These are phyloP conservation scores for Fagus sylvatica DNA, from an alignment of 306 rosid genomes.

Conservation along the genomic window DNA sequence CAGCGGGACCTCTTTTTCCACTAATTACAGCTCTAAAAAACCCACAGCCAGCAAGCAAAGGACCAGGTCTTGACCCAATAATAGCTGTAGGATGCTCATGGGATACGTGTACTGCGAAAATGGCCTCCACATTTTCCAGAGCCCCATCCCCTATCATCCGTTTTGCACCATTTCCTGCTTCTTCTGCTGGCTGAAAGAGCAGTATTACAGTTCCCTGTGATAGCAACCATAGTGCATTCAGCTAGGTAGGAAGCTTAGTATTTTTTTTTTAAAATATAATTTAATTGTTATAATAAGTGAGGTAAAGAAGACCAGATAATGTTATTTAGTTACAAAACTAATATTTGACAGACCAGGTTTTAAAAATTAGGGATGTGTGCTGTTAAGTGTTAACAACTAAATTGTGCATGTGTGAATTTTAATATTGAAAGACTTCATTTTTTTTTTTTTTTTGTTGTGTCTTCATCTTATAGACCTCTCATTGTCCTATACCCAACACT, in stretches of 20 bases:
- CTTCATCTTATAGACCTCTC: background rate
- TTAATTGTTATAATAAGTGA: too few species aligned
- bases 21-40: slow-evolving; percentile 78
- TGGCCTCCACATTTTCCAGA: slow-evolving; percentile 80
- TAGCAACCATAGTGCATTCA: background rate
- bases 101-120: slow-evolving; percentile 89
- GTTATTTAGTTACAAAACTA: too few species aligned
- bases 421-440: background rate
- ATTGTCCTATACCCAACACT: background rate
- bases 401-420: too few species aligned
- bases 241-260: background rate
- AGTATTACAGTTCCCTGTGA: slow-evolving; percentile 83
- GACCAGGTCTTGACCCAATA: slow-evolving; percentile 89
- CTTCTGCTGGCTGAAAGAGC: slow-evolving; percentile 97
- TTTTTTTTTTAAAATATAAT: background rate
- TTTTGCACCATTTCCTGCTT: slow-evolving; percentile 97
- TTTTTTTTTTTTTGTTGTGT: background rate
- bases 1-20: slow-evolving; percentile 49
- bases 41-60: slow-evolving; percentile 92
- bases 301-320: too few species aligned
- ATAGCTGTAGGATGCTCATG: slow-evolving; percentile 75
- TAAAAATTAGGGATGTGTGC: too few species aligned
- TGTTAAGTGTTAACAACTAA: too few species aligned
- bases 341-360: too few species aligned
- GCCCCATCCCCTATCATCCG: slow-evolving; percentile 91